These are phyloP conservation scores for Boletus tylopilopsis DNA, from an alignment of 768 basidiomycete genomes.

Conservation along the genomic window DNA sequence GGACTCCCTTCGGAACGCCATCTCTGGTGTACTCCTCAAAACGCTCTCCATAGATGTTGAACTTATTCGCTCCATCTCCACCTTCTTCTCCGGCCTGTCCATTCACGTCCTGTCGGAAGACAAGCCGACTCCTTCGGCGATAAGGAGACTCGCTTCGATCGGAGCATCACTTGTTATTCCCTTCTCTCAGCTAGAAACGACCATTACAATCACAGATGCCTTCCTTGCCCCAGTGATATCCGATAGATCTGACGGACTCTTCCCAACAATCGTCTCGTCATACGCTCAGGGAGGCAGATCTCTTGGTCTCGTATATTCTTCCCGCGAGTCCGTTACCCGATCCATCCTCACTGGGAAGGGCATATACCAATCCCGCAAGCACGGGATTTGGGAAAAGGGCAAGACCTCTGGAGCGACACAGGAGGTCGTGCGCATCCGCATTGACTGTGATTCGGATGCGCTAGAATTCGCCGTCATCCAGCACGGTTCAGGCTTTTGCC, in stretches of 20 bases:
- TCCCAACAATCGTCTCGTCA: constrained; percentile 88
- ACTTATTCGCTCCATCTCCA: constrained; percentile 70
- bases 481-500: constrained; percentile 91
- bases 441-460: constrained; percentile 92
- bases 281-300: constrained; percentile 60
- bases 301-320: constrained; percentile 96
- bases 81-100: constrained; percentile 62
- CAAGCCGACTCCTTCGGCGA: constrained; percentile 54
- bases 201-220: constrained; percentile 76
- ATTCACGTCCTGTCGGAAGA: constrained; percentile 58
- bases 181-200: constrained; percentile 55
- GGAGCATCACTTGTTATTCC: constrained; percentile 71
- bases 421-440: constrained; percentile 72
- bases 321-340: constrained; percentile 76
- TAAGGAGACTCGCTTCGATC: constrained; percentile 56
- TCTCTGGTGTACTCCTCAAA: constrained; percentile 80
- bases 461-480: constrained; percentile 89
- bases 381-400: constrained; percentile 96
- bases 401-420: constrained; percentile 95
- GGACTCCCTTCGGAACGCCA: constrained; percentile 65
- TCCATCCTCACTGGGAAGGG: constrained; percentile 87
- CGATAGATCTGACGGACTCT: constrained; percentile 88
- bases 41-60: constrained; percentile 69
- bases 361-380: constrained; percentile 93
- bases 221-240: constrained; percentile 81